Percentiles rank a stretch among this genome's conserved stretches.
Conservation (phyloP, 2,329 filamentous ascomycete species). For the Orbilia quercus region DNA sequence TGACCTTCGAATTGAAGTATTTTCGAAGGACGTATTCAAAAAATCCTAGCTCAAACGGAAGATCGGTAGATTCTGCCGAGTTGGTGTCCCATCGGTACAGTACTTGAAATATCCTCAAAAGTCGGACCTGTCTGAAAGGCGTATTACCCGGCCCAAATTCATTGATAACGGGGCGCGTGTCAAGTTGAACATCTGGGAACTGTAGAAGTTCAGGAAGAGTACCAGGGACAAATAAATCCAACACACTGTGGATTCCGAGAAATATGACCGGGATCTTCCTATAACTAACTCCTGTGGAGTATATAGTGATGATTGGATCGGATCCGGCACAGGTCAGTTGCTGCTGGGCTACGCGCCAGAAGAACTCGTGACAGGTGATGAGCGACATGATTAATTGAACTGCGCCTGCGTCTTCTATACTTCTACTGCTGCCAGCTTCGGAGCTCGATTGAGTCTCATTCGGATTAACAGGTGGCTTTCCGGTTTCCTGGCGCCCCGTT, state of each 20-base stretch:
- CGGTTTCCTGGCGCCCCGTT: constrained; percentile 7
- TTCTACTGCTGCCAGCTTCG: neutral
- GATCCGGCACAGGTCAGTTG: constrained; percentile 14
- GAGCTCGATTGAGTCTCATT: neutral
- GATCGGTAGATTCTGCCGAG: neutral
- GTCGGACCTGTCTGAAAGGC: constrained; percentile 12
- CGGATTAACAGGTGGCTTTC: neutral
- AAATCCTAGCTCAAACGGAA: constrained; percentile 49
- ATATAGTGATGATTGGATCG: neutral
- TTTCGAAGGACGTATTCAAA: constrained; percentile 30
- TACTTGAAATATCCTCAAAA: constrained; percentile 23
- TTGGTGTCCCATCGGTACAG: neutral
- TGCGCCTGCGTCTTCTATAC: neutral
- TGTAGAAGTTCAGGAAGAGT: neutral
- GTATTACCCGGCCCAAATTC: constrained; percentile 8
- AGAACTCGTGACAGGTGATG: constrained; percentile 45
- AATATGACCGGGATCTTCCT: constrained; percentile 28
- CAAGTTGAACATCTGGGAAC: constrained; percentile 11
- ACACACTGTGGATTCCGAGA: constrained; percentile 29
- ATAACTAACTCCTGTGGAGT: constrained; percentile 11
- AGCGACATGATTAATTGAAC: constrained; percentile 33
- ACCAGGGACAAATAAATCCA: constrained; percentile 21
- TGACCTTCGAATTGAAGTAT: constrained; percentile 21
- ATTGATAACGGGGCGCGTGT: constrained; percentile 6
- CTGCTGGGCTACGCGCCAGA: constrained; percentile 28